Percentiles rank a stretch among this genome's conserved stretches.
Conservation (phyloP, 495 filamentous ascomycete species). For the Neurospora cerealis region DNA sequence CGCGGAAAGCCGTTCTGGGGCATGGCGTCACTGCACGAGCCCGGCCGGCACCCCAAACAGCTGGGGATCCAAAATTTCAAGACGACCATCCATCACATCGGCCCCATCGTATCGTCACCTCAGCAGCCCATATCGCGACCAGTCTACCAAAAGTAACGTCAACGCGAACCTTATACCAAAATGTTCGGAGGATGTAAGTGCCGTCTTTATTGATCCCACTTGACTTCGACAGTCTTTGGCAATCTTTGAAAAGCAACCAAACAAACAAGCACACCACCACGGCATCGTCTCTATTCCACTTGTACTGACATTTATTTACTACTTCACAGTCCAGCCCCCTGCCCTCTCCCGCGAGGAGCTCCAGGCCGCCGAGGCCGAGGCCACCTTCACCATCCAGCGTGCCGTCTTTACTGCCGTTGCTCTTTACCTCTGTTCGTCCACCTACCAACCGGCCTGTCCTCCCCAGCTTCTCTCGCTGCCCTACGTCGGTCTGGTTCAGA, state of each 20-base stretch:
- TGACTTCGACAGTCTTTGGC: no score
- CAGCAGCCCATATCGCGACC: background rate
- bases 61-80: background rate
- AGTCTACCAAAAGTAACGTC: background rate
- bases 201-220: background rate
- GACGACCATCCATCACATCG: background rate
- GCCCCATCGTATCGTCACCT: background rate
- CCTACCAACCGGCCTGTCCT: background rate
- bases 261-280: conserved; percentile 4
- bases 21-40: background rate
- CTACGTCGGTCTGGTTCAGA: background rate
- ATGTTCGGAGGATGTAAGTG: conserved; percentile 40
- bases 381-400: conserved; percentile 53
- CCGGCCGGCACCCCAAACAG: background rate
- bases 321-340: conserved; percentile 35
- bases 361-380: conserved; percentile 58
- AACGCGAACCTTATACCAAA: conserved; percentile 7
- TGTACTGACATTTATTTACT: background rate
- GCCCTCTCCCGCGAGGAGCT: conserved; percentile 42
- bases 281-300: background rate
- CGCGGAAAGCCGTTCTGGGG: background rate
- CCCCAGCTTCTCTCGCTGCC: background rate
- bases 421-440: conserved; percentile 73
- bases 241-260: background rate
- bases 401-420: conserved; percentile 52